phyloP scores from a whole-genome alignment of 192 early-diverging fungal species.

The Coemansia sp. region DNA sequence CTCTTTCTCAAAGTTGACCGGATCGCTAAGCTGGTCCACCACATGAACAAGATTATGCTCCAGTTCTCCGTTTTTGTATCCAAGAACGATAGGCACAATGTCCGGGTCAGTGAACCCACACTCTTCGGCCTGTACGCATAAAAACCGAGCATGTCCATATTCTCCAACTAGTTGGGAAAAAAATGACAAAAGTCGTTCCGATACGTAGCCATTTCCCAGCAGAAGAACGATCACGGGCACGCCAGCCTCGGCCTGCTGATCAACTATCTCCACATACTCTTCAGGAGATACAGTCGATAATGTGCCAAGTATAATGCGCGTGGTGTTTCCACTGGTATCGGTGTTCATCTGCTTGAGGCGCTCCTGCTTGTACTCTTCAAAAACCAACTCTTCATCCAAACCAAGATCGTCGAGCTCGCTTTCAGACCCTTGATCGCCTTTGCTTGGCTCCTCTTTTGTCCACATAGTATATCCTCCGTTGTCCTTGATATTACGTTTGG shows the following conservation, averaged over 20 bases:
- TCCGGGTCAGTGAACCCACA: conserved; percentile 37
- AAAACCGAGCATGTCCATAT: conserved; percentile 26
- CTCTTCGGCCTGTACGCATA: conserved; percentile 33
- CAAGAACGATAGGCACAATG: conserved; percentile 39
- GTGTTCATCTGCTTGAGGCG: conserved; percentile 16
- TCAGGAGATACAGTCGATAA: conserved; percentile 27
- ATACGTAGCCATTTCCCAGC: conserved; percentile 12
- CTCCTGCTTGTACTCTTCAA: conserved; percentile 36
- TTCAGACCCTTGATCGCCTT: background rate
- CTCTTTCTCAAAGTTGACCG: conserved; percentile 20
- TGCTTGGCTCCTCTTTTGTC: conserved; percentile 23
- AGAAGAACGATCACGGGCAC: conserved; percentile 14
- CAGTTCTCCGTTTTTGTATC: conserved; percentile 35
- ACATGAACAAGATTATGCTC: conserved; percentile 46
- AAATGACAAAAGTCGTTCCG: conserved; percentile 18
- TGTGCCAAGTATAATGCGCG: conserved; percentile 9
- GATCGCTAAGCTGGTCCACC: conserved; percentile 23
- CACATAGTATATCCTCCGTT: conserved; percentile 12
- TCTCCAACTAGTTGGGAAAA: conserved; percentile 7
- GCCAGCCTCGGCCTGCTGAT: conserved; percentile 20
- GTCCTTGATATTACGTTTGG: background rate
- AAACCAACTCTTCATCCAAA: conserved; percentile 20
- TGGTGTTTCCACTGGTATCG: background rate
- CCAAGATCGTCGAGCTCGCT: conserved; percentile 3
- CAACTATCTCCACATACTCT: conserved; percentile 47